Evolutionary conservation across 805 yeast genomes (phyloP), one percentile per base, ranked within the genome.

Genomic region (Nakazawaea holstii): DNA sequence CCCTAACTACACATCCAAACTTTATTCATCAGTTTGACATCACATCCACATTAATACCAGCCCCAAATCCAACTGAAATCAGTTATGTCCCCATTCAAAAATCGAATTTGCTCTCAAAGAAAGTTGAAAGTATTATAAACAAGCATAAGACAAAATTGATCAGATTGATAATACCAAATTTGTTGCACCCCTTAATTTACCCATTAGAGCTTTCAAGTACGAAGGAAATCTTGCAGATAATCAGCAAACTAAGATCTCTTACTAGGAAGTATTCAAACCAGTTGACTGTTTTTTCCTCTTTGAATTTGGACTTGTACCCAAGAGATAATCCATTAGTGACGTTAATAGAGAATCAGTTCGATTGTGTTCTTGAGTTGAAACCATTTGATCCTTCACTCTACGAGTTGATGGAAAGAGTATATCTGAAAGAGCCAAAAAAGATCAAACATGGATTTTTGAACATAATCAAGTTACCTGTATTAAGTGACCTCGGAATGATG

Each of bases 381-480:
- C 96, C 97, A 1, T 88, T 91, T 65, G 82, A 82, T 52, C 89
- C 87, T 50, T 86, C 78, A 43, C 76, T 86, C 76, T 62, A 77
- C 41, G 79, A 76, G 49, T 69, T 82, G 46, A 69, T 87, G 55
- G 94, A 86, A 55, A 74, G 72, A 48, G 83, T 86, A 0, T 84
- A 84, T 62, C 80, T 79, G 55, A 80, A 75, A 55, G 84, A 83
- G 56, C 92, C 94, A 6, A 69, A 80, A 14, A 85, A 84, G 59
- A 76, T 86, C 27, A 90, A 84, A 55, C 97, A 91, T 58, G 99
- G 98, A 0, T 74, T 90, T 45, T 76, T 92, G 37, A 87, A 92
- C 59, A 70, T 94, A 2, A 62, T 76, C 48, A 87, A 87, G 56
- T 58, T 91, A 8, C 94, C 96, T 0, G 71, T 77, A 1, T 65